Evolutionary conservation across 345 rosid genomes (phyloP), one percentile per base, ranked within the genome.

Genomic region (Rhodamnia argentea): DNA sequence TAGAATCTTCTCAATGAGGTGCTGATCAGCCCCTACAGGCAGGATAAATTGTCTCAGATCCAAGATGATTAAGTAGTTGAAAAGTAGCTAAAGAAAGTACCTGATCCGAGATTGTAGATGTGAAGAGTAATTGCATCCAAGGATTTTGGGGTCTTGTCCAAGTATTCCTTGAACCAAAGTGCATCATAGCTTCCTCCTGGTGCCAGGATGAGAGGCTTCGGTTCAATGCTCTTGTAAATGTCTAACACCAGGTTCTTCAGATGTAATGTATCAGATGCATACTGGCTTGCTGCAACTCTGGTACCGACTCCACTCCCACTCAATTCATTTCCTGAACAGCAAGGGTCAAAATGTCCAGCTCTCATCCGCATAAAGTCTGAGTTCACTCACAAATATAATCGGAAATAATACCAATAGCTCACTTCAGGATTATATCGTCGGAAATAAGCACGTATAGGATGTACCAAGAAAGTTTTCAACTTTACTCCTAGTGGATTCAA

Each of bases 71-170:
- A 27, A 54, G n/a, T 8, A 9, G 16, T 52, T 1, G 16, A 70
- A 70, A 37, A 70, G 75, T 50, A 90, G 75, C 12, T 51, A 84
- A 24, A 32, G 47, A 85, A 47, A 5, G 54, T 91, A 95, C 99
- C 99, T 87, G 99, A 93, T 51, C 99, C 99, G 23, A 97, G 98
- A 86, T 96, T 92, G 93, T 96, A 97, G 87, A 97, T 97, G 89
- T 96, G 98, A 84, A 89, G 97, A 16, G 96, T 96, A 82, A 92
- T 87, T 5, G 90, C 99, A 82, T 96, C 89, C 6, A 94, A 52
- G 75, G 93, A 89, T 82, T 88, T 74, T 76, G 83, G 85, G 59
- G 99, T 70, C 88, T 94, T 94, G 58, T 83, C 89, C 27, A 95
- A 32, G 87, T 90, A 94, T 83, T 92, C 91, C 82, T 89, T 86